phyloP scores from a whole-genome alignment of 768 basidiomycete genomes.

The Mycena olivaceomarginata region DNA sequence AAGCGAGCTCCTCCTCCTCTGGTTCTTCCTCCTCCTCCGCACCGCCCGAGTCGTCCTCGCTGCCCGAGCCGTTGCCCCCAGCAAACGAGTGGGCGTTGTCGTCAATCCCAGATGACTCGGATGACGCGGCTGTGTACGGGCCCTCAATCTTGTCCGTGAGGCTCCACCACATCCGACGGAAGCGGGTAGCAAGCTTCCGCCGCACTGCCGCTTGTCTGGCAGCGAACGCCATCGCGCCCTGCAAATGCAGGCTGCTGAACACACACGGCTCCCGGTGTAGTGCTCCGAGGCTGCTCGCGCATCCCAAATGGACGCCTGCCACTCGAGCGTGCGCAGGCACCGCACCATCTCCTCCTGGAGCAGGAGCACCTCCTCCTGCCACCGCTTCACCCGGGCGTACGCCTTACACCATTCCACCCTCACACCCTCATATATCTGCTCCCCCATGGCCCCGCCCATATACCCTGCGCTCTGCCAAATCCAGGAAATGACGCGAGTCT shows the following conservation, averaged over 20 bases:
- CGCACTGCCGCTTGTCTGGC: neutral
- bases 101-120: neutral
- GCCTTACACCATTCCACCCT: neutral
- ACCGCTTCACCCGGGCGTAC: neutral
- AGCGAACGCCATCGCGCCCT: neutral
- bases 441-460: neutral
- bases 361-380: neutral
- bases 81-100: neutral
- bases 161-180: neutral
- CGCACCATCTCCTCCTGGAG: neutral
- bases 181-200: neutral
- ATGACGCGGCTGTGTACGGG: neutral
- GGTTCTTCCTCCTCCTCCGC: neutral
- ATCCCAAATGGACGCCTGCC: neutral
- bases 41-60: too few species aligned
- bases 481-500: neutral
- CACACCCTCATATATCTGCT: neutral
- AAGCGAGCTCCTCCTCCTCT: neutral
- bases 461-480: neutral
- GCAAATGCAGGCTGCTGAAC: neutral
- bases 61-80: too few species aligned
- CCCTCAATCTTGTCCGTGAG: neutral
- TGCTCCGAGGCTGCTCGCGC: neutral
- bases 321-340: neutral
- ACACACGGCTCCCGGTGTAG: neutral